A percentile compares a stretch with the other conserved stretches of the same genome.
Conservation (phyloP, 2,329 filamentous ascomycete species). For the Cladorrhinum sp. region DNA sequence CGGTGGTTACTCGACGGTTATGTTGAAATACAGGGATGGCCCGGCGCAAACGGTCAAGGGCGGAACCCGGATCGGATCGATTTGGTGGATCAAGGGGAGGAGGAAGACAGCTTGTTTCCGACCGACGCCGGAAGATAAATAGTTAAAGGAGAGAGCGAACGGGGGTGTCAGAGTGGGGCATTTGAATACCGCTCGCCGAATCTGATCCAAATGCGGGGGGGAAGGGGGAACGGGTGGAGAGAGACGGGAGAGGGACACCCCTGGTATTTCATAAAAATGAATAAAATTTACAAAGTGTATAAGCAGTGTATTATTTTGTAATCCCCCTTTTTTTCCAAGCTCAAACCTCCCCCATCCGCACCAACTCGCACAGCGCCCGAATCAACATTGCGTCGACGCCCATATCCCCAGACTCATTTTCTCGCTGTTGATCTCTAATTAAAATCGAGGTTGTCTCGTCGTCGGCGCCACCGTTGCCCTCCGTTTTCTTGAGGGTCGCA, state of each 20-base stretch:
- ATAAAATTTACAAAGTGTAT: neutral
- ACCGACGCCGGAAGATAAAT: conserved; percentile 18
- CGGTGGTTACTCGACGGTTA: conserved; percentile 20
- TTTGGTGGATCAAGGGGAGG: conserved; percentile 10
- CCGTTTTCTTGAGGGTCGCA: conserved; percentile 41
- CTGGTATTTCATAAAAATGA: neutral
- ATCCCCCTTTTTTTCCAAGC: too few species aligned
- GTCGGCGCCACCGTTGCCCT: conserved; percentile 1
- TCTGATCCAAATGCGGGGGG: neutral
- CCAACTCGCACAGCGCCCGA: conserved; percentile 41
- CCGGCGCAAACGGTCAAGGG: neutral
- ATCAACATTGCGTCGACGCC: conserved; percentile 38
- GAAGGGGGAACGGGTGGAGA: neutral
- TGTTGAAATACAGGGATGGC: conserved; percentile 4
- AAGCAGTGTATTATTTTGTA: too few species aligned
- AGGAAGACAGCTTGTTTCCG: conserved; percentile 17
- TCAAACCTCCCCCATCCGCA: conserved; percentile 28
- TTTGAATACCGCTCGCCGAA: neutral
- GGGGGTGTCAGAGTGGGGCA: neutral
- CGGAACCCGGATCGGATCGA: conserved; percentile 4
- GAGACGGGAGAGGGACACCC: neutral
- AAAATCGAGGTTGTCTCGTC: neutral
- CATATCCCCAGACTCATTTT: conserved; percentile 11
- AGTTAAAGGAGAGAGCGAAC: neutral
- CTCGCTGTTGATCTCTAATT: neutral